Evolutionary conservation across 2,329 filamentous ascomycete species (phyloP).

Genomic region (Verticillium zaregamsianum): DNA sequence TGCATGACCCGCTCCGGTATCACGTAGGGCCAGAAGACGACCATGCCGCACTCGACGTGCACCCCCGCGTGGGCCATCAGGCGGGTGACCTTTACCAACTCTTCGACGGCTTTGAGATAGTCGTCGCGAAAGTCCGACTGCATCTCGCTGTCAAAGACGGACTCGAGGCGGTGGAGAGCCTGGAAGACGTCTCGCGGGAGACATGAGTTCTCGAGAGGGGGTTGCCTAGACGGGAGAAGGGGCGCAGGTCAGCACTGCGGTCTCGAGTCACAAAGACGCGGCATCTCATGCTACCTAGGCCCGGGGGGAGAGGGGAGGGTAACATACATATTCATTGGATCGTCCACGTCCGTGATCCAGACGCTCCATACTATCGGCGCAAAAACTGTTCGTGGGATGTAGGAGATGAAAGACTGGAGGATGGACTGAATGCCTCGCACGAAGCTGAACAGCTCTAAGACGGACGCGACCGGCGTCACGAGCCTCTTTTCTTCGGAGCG

Average conservation of each 20-base stretch:
- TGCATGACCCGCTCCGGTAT: slow-evolving; percentile 19
- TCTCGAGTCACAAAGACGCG: no score
- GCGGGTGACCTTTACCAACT: slow-evolving; percentile 11
- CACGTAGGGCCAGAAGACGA: slow-evolving; percentile 20
- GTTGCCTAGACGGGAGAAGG: neutral
- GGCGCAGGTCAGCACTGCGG: neutral
- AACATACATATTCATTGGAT: slow-evolving; percentile 1
- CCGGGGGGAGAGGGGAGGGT: neutral
- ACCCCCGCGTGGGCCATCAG: slow-evolving; percentile 16
- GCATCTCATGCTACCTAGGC: no score
- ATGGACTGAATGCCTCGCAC: slow-evolving; percentile 5
- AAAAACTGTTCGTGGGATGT: neutral
- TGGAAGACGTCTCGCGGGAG: slow-evolving; percentile 2
- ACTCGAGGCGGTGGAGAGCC: neutral
- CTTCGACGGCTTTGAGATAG: slow-evolving; percentile 15
- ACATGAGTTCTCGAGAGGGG: neutral
- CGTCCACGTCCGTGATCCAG: slow-evolving; percentile 1
- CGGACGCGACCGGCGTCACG: neutral
- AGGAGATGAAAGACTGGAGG: neutral
- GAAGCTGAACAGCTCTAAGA: slow-evolving; percentile 6
- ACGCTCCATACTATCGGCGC: neutral
- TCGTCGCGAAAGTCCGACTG: slow-evolving; percentile 8
- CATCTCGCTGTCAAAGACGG: neutral
- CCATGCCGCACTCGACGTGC: slow-evolving; percentile 16
- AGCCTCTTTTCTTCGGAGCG: neutral